These are phyloP conservation scores for Boletus reticulatus DNA, from an alignment of 768 basidiomycete species.

Conservation along the genomic window DNA sequence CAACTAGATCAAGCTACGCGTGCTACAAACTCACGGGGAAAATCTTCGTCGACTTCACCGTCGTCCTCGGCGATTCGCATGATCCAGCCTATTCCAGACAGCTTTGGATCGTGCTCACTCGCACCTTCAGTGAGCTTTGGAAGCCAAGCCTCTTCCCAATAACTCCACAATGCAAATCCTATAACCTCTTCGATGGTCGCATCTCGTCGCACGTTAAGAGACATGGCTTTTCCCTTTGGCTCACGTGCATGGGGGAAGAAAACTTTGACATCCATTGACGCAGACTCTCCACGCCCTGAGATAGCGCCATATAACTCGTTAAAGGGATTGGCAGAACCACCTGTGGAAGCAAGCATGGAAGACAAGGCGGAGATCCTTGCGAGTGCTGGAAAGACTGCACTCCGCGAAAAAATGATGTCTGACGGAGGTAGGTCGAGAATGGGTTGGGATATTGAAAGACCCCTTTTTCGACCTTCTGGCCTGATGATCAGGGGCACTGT, in stretches of 20 bases:
- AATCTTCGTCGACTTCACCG: conserved; percentile 98
- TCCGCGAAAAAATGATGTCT: conserved; percentile 49
- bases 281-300: conserved; percentile 68
- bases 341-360: conserved; percentile 66
- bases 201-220: conserved; percentile 78
- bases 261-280: conserved; percentile 63
- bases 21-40: conserved; percentile 70
- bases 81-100: conserved; percentile 88
- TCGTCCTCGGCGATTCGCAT: conserved; percentile 94
- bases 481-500: conserved; percentile 20
- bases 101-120: conserved; percentile 58
- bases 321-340: conserved; percentile 77
- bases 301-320: conserved; percentile 83
- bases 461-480: conserved; percentile 29
- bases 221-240: conserved; percentile 61
- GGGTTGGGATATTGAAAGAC: conserved; percentile 27
- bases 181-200: conserved; percentile 95
- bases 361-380: conserved; percentile 65
- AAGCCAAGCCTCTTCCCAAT: conserved; percentile 85
- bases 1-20: background rate
- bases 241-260: conserved; percentile 81
- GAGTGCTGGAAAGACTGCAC: conserved; percentile 42
- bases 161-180: conserved; percentile 88
- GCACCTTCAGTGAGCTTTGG: conserved; percentile 74
- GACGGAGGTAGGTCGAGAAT: conserved; percentile 13